These are phyloP conservation scores for Chloromonas sp. DNA, from an alignment of 163 green algal species.

Conservation along the genomic window DNA sequence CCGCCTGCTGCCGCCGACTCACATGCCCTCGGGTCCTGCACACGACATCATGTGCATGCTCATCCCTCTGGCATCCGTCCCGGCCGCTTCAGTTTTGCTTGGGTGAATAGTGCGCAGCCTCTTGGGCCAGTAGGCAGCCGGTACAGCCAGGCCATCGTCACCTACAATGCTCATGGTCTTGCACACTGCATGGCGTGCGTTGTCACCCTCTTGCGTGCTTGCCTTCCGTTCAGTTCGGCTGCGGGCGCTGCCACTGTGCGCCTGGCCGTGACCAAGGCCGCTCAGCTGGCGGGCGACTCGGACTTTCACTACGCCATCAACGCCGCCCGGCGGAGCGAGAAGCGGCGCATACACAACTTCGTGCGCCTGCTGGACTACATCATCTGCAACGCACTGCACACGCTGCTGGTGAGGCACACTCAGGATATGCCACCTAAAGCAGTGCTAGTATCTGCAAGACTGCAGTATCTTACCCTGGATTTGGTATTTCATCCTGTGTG, in stretches of 20 bases:
- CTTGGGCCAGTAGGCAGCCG: neutral
- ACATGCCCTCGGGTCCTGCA: too few relatives aligned
- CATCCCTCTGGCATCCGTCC: too few relatives aligned
- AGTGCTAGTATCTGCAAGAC: neutral
- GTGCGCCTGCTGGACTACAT: constrained; percentile 74
- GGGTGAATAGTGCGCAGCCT: too few relatives aligned
- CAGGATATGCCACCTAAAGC: neutral
- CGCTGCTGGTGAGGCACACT: constrained; percentile 31
- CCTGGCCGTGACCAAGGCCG: constrained; percentile 10
- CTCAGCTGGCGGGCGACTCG: constrained; percentile 9
- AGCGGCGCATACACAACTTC: constrained; percentile 57
- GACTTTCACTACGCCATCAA: constrained; percentile 66
- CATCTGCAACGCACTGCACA: constrained; percentile 59
- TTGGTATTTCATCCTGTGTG: neutral
- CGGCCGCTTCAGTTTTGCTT: too few relatives aligned
- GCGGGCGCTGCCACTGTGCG: neutral
- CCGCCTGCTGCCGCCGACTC: too few relatives aligned
- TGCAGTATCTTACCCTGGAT: too few relatives aligned
- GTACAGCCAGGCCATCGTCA: neutral
- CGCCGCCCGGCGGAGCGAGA: constrained; percentile 56
- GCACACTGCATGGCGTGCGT: too few relatives aligned
- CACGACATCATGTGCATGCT: too few relatives aligned
- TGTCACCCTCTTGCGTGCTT: neutral
- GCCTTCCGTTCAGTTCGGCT: neutral
- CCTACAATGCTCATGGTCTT: neutral